These are phyloP conservation scores for Ambrosiella cleistominuta DNA, from an alignment of 2,329 filamentous ascomycete genomes.

Conservation along the genomic window DNA sequence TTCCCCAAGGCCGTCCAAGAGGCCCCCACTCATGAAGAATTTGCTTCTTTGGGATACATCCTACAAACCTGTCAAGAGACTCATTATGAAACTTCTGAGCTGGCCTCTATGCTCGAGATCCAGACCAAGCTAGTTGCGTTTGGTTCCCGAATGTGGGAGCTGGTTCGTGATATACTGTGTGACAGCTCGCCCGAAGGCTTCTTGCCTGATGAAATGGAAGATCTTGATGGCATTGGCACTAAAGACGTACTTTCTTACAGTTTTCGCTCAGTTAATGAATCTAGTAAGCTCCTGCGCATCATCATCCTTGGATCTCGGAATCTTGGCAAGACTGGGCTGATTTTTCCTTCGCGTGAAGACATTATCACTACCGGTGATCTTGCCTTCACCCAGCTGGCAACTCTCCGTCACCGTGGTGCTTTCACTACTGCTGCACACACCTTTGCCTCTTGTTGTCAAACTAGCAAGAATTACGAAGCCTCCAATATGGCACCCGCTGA, in stretches of 20 bases:
- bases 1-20: slow-evolving; percentile 49
- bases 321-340: slow-evolving; percentile 24
- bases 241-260: slow-evolving; percentile 90
- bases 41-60: slow-evolving; percentile 39
- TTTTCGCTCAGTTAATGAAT: slow-evolving; percentile 87
- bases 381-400: slow-evolving; percentile 67
- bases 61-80: slow-evolving; percentile 13
- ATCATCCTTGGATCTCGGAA: slow-evolving; percentile 38
- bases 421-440: slow-evolving; percentile 87
- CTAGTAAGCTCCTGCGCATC: slow-evolving; percentile 56
- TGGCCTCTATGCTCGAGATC: slow-evolving; percentile 10
- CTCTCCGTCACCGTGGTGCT: slow-evolving; percentile 73
- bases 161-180: slow-evolving; percentile 63
- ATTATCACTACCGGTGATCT: slow-evolving; percentile 53
- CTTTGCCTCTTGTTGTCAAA: slow-evolving; percentile 62
- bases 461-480: slow-evolving; percentile 32
- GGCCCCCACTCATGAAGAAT: slow-evolving; percentile 50
- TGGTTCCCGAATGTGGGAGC: slow-evolving; percentile 56
- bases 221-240: slow-evolving; percentile 53
- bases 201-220: slow-evolving; percentile 57
- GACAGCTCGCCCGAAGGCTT: slow-evolving; percentile 90
- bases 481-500: slow-evolving; percentile 18
- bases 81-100: slow-evolving; percentile 6
- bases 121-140: slow-evolving; percentile 24
- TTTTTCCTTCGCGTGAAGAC: slow-evolving; percentile 33